Evolutionary conservation across 2,329 filamentous ascomycete genomes (phyloP).

Genomic region (Talaromyces sp.): DNA sequence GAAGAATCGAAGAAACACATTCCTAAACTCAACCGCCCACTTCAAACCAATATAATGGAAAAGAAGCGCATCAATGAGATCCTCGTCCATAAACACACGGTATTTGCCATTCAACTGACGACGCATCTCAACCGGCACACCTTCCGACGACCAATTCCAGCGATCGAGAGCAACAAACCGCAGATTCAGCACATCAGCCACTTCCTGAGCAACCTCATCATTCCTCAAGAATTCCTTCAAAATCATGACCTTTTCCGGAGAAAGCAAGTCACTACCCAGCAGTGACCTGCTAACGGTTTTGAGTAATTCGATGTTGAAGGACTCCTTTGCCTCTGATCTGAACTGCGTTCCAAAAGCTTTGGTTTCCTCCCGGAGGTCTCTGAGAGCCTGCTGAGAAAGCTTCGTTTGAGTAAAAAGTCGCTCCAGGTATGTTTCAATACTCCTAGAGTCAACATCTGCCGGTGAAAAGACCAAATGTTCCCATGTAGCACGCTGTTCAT

Average conservation of each 20-base stretch:
- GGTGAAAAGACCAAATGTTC: constrained; percentile 57
- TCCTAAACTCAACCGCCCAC: constrained; percentile 52
- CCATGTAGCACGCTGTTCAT: constrained; percentile 55
- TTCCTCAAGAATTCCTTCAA: constrained; percentile 54
- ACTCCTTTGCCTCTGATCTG: constrained; percentile 40
- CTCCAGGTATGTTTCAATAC: constrained; percentile 53
- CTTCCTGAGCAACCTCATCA: constrained; percentile 51
- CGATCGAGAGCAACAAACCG: constrained; percentile 51
- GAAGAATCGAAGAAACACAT: constrained; percentile 40
- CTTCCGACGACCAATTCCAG: constrained; percentile 53
- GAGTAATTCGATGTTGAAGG: constrained; percentile 38
- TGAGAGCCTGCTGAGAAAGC: constrained; percentile 44
- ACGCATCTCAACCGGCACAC: constrained; percentile 51
- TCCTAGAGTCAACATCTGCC: constrained; percentile 46
- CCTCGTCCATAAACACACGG: constrained; percentile 59
- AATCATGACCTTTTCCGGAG: constrained; percentile 51
- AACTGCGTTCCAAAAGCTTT: constrained; percentile 37
- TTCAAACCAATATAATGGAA: constrained; percentile 55
- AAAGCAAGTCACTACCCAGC: constrained; percentile 52
- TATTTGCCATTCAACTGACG: constrained; percentile 59
- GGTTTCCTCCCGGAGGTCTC: constrained; percentile 42
- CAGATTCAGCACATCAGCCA: constrained; percentile 60
- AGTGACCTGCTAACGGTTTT: constrained; percentile 51
- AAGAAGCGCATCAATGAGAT: constrained; percentile 57
- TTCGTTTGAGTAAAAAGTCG: constrained; percentile 50